A percentile compares a stretch with the other conserved stretches of the same genome.
These are phyloP conservation scores for Cyberlindnera japonica DNA, from an alignment of 805 yeast species.

Conservation along the genomic window DNA sequence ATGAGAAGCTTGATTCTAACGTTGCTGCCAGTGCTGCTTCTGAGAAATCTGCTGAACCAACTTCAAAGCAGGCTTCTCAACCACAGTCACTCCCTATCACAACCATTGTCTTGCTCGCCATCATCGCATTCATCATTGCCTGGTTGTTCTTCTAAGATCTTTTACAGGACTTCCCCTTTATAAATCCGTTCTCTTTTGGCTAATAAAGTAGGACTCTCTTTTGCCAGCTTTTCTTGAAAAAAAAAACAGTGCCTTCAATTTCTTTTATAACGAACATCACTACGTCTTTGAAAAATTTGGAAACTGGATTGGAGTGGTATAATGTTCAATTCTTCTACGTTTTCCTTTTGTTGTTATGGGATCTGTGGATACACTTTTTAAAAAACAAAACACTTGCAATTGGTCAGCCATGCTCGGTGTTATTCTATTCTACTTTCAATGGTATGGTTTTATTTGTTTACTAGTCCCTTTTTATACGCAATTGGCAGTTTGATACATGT, in stretches of 20 bases:
- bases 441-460: not conserved
- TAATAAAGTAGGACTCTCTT: not conserved
- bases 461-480: no score
- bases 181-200: not conserved
- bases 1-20: constrained; percentile 43
- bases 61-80: constrained; percentile 29
- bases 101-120: constrained; percentile 48
- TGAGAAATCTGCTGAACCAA: constrained; percentile 23
- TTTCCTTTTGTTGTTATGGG: no score
- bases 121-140: constrained; percentile 55
- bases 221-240: no score
- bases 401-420: not conserved
- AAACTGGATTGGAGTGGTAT: no score
- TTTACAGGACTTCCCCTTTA: no score
- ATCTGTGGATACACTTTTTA: not conserved
- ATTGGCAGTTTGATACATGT: not conserved
- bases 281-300: no score
- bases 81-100: constrained; percentile 51
- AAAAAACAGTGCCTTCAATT: no score
- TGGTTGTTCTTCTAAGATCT: constrained; percentile 63
- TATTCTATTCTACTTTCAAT: not conserved
- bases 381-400: no score
- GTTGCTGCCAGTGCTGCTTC: constrained; percentile 26
- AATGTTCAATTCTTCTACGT: no score
- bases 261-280: no score